Base-by-base conservation (phyloP, 495 filamentous ascomycete genomes). In the Daldinia childiae region DNA sequence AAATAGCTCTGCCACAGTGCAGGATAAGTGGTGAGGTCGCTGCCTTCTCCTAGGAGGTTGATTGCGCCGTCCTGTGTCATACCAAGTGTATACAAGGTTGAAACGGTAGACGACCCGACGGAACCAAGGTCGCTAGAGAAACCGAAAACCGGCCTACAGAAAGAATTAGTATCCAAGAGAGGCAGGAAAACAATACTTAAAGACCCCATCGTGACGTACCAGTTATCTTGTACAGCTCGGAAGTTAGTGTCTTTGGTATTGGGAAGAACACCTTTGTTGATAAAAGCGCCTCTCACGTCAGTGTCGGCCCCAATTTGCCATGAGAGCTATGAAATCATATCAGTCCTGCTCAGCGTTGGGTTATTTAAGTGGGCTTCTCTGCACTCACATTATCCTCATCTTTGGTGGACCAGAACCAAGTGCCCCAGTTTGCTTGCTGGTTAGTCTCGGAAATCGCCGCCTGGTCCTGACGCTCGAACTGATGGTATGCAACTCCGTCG, bases 361-460 rank as follows among this genome's bases (percentile, higher is more conserved):
- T 0, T 5, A 26, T 27, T 21, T 11, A 17, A 21, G 26, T 45
- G 2, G 5, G n/a, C 8, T 43, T 43, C 1, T 9, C 9, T 45
- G n/a, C 1, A 78, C 83, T 77, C 78, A 84, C 83, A 15, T 76
- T 75, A 6, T 75, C 62, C 6, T 32, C 43, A 26, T 71, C 64
- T 14, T 62, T 64, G 15, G 88, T 93, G 26, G 91, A 77, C 61
- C 85, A 92, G 78, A 94, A 92, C 76, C 95, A 87, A 48, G 87
- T 89, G 0, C 94, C 94, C 94, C 94, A 98, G 83, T 96, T 92
- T 0, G 92, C 87, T 43, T 89, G 89, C 71, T 97, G 92, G 29
- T 80, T 77, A 15, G 80, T 82, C 75, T 97, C 94, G 2, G 87
- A 86, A 34, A 96, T 87, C n/a, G 87, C 75, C 38, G 87, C 75